A percentile compares a stretch with the other conserved stretches of the same genome.
These are phyloP conservation scores for Lagerstroemia speciosa DNA, from an alignment of 345 rosid species.

Conservation along the genomic window DNA sequence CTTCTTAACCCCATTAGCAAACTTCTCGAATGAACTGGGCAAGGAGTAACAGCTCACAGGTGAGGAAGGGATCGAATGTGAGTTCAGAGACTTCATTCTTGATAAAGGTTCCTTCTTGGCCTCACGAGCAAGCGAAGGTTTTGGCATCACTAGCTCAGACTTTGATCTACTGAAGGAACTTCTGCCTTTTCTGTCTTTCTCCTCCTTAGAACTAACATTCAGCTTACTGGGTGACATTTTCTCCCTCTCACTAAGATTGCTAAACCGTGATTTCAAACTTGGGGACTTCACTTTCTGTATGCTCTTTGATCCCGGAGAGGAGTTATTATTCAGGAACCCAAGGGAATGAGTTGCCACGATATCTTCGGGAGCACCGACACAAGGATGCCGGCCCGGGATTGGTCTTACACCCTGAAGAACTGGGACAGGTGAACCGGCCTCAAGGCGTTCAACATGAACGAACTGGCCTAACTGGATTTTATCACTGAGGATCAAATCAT, in stretches of 20 bases:
- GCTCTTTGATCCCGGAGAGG: conserved; percentile 38
- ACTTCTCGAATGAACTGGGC: conserved; percentile 85
- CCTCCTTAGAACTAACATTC: conserved; percentile 47
- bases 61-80: conserved; percentile 76
- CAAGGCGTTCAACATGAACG: conserved; percentile 85
- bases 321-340: conserved; percentile 54
- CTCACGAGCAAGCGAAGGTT: conserved; percentile 24
- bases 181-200: conserved; percentile 28
- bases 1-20: conserved; percentile 66
- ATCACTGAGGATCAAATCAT: conserved; percentile 89
- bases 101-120: conserved; percentile 47
- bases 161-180: conserved; percentile 38
- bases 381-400: conserved; percentile 88
- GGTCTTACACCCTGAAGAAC: conserved; percentile 90
- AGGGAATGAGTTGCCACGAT: conserved; percentile 74
- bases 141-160: conserved; percentile 36
- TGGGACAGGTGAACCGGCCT: conserved; percentile 91
- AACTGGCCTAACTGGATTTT: conserved; percentile 94
- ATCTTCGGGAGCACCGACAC: conserved; percentile 91
- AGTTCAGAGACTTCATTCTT: conserved; percentile 46
- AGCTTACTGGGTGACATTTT: conserved; percentile 33
- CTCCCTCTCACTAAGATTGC: conserved; percentile 35
- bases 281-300: conserved; percentile 37
- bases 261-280: conserved; percentile 3
- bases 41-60: conserved; percentile 83